Conservation (phyloP, 805 yeast species). For the Metschnikowia amazonensis region DNA sequence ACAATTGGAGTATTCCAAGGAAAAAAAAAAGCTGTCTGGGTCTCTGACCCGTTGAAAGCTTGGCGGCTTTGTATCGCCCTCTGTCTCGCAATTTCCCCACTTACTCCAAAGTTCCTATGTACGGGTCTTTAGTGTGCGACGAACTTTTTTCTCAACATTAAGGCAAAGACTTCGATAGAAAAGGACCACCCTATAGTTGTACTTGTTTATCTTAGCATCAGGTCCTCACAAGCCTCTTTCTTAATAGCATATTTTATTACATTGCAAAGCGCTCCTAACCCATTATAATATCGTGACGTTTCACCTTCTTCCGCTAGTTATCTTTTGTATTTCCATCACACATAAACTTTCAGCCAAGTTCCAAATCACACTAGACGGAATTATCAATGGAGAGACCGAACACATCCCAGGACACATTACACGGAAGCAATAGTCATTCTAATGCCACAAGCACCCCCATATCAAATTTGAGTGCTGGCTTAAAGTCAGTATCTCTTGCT, state of each 20-base stretch:
- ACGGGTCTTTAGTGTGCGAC: slow-evolving; percentile 1
- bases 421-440: slow-evolving; percentile 1
- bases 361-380: neutral
- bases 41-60: neutral
- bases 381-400: slow-evolving; percentile 1
- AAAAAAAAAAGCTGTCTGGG: too few species aligned
- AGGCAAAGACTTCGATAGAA: neutral
- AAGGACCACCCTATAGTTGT: neutral
- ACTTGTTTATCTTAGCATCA: neutral
- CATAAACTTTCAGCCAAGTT: neutral
- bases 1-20: neutral
- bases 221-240: neutral
- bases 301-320: neutral
- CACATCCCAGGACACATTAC: slow-evolving; percentile 3
- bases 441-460: slow-evolving; percentile 25
- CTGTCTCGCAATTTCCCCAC: neutral
- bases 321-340: neutral
- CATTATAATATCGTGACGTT: neutral
- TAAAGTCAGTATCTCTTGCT: slow-evolving; percentile 39
- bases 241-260: neutral
- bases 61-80: neutral
- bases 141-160: slow-evolving; percentile 3
- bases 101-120: neutral
- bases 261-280: neutral
- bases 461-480: slow-evolving; percentile 45